Evolutionary conservation across 2,329 filamentous ascomycete species (phyloP).

Genomic region (Ophiostoma ulmi): DNA sequence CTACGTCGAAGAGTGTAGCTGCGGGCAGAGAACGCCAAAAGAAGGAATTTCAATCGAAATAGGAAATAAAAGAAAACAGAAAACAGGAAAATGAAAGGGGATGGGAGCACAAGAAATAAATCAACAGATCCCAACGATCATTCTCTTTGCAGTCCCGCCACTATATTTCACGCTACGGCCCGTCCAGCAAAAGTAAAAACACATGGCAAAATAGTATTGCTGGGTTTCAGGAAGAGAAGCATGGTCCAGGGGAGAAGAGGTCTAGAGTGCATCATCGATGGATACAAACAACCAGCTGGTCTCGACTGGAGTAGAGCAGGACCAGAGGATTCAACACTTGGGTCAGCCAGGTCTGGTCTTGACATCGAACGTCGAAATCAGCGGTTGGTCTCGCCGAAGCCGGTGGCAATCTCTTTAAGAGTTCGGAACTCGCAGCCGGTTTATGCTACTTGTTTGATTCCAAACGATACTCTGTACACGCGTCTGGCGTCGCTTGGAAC

Average conservation of each 20-base stretch:
- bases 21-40: not conserved
- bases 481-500: not conserved
- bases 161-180: not conserved
- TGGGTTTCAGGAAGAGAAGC: not conserved
- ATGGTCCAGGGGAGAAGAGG: not conserved
- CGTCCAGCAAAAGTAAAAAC: not conserved
- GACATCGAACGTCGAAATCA: too few species aligned
- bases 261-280: not conserved
- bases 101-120: not conserved
- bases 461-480: not conserved
- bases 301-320: not conserved
- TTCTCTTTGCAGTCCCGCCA: not conserved
- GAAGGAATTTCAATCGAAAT: not conserved
- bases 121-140: not conserved
- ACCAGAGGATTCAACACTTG: too few species aligned
- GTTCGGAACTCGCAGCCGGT: not conserved
- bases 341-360: too few species aligned
- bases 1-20: not conserved
- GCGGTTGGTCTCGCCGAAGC: too few species aligned
- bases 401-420: not conserved
- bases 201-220: not conserved
- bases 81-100: not conserved
- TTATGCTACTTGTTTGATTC: not conserved
- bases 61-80: not conserved
- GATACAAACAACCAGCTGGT: not conserved